Base-by-base conservation (phyloP, 352 stramenopile species). In the Pythium oligandrum region DNA sequence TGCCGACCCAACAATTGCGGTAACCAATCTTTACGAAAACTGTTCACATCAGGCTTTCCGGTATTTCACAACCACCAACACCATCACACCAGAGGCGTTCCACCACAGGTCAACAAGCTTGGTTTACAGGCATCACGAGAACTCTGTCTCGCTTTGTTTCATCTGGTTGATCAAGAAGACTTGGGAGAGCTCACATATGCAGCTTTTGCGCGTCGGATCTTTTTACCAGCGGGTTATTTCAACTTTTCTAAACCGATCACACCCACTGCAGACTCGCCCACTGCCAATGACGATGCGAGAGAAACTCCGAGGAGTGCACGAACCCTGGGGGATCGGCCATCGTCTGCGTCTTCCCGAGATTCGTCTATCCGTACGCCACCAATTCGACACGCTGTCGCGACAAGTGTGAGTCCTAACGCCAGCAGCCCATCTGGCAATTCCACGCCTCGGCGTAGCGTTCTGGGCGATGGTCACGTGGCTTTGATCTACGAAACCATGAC, bases 51-150 rank as follows among this genome's bases (percentile, higher is more conserved):
- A 88, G 38, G 82, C 82, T 3, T 92, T 92, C 43, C 72, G 72
- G 8, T 86, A 76, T 57, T 92, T 90, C 57, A 92, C 82, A 42
- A 86, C 75, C 9, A 88, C 72, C 10, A 89, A 88, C 55, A 73
- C 68, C 12, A 89, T 92, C 59, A 82, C 75, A 0, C 62, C 69
- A 3, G 75, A 90, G 51, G 75, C 64, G 2, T 92, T 92, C 48
- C 69, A 86, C 9, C 63, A 75, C 64, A 83, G 83, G 66, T 90
- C 30, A 63, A 70, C 26, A 78, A 86, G 32, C 60, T 92, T 7
- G 69, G 82, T 4, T 37, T 89, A 7, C 71, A 70, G 4, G 78
- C 63, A 9, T 66, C 79, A 12, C 68, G 53, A 10, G 43, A 61
- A 17, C 42, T 90, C 1, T 81, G 75, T 43, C 59, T 75, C 8